Evolutionary conservation across 2,329 filamentous ascomycete species (phyloP).

Genomic region (Chaetomium sp.): DNA sequence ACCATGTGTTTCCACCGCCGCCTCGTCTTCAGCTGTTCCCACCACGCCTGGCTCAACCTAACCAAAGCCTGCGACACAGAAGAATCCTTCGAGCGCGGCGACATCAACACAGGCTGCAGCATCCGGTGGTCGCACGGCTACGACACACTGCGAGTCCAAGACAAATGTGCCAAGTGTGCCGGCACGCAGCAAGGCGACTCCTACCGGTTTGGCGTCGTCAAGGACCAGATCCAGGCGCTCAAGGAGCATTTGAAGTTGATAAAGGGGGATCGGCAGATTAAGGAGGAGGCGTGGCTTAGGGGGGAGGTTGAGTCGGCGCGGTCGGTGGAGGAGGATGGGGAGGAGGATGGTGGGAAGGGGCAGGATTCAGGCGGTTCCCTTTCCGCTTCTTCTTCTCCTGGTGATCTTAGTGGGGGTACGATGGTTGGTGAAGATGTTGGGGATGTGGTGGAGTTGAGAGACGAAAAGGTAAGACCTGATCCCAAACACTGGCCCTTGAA

Average conservation of each 20-base stretch:
- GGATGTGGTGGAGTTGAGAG: too few species aligned
- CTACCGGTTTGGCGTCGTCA: constrained; percentile 13
- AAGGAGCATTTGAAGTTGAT: constrained; percentile 10
- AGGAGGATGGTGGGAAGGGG: neutral
- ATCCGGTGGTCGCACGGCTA: constrained; percentile 17
- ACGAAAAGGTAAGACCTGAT: constrained; percentile 11
- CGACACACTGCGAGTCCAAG: constrained; percentile 14
- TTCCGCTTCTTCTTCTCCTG: too few species aligned
- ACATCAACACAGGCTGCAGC: constrained; percentile 15
- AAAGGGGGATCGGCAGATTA: neutral
- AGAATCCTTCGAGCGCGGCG: constrained; percentile 13
- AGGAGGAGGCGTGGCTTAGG: neutral
- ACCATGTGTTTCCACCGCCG: constrained; percentile 23
- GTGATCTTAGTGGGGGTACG: too few species aligned
- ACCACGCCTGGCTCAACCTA: constrained; percentile 13
- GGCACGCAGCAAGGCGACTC: neutral
- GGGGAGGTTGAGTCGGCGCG: neutral
- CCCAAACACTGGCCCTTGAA: constrained; percentile 1
- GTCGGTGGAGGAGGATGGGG: neutral
- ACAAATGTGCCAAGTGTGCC: constrained; percentile 16
- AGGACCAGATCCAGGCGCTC: constrained; percentile 13
- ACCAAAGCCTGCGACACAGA: constrained; percentile 16
- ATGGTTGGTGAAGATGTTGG: too few species aligned
- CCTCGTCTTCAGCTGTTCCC: constrained; percentile 19
- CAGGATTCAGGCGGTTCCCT: too few species aligned